Base-by-base conservation (phyloP, 2,329 filamentous ascomycete genomes). In the Simplicillium aogashimaense region DNA sequence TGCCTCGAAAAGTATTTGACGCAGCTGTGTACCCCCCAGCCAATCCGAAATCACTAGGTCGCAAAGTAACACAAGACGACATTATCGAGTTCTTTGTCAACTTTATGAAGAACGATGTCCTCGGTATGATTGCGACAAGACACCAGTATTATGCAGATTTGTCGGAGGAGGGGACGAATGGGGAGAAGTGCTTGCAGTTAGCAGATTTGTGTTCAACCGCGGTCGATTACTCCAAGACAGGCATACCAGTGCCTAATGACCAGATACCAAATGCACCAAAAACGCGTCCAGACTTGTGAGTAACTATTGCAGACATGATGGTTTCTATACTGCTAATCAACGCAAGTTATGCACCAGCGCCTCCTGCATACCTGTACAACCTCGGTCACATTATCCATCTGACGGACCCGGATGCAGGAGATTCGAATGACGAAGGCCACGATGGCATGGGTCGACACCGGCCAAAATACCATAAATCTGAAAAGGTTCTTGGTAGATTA, bases 61-160 rank as follows among this genome's bases (percentile, higher is more conserved):
- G 82, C 1, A 45, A 60, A 0, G 83, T 94, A 0, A 59, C 58
- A 2, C 57, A 59, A 2, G 55, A 72, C 1, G 85, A 94, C 49
- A 92, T 94, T 63, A 78, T 78, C 0, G 66, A 83, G 8, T 92
- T 90, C 59, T 92, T 94, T 47, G 68, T 94, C n/a, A 66, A 78
- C 14, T 86, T 86, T 44, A 85, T 86, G 78, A 67, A 72, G 46
- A 76, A 73, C 1, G 79, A 85, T 48, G 68, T 78, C n/a, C 58
- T 86, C 2, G 81, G 80, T 0, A 53, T 79, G 34, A 84, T 87
- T 46, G 78, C 81, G 0, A 77, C 59, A 0, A 60, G 70, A 3
- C 83, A 87, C 51, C 68, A 78, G 48, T 69, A 83, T 1, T 51
- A 84, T 13, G 77, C 82, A 0, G 83, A 87, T 52, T 67, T 76